Base-by-base conservation (phyloP, 139 green algal genomes). In the Chlamydomonas schloesseri region DNA sequence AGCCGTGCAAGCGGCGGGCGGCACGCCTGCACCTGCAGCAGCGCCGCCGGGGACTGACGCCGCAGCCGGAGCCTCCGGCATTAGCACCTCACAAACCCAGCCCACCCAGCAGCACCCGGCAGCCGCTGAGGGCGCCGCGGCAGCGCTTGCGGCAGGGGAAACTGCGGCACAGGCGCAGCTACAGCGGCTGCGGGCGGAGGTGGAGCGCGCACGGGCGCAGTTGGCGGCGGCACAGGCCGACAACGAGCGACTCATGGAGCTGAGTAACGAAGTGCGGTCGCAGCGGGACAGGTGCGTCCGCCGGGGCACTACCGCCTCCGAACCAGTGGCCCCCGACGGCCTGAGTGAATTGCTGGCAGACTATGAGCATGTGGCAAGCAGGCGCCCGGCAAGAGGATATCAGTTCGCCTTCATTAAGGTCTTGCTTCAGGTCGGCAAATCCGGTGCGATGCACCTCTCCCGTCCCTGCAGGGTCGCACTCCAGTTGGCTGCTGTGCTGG, bases 201-300 rank as follows among this genome's bases (percentile, higher is more conserved):
- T 60, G 69, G 84, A 71, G 73, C 78, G 36, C 15, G 47, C 14
- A 0, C 62, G 65, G 15, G 34, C 71, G 26, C 46, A 74, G 72
- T 55, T 81, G 71, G 73, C 73, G 55, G 73, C 82, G 31, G 82
- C 94, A 53, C 55, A 36, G 50, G 76, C 67, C 0, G 92, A 96
- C 87, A 96, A 96, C 68, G 91, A 95, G 83, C 75, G 73, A 71
- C 83, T 97, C 28, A 97, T 97, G 94, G 94, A 96, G 28, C 88
- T 97, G 74, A 94, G 94, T 80, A 96, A 93, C 74, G 89, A 83
- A 14, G 83, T 94, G 82, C 79, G 86, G 31, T 82, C 94, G 29
- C 92, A 96, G 88, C 80, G 88, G 26, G 88, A 92, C n/a, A n/a
- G 83, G 24, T 67, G 89, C 37, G 87, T 8, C 5, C 42, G 42